Evolutionary conservation across 768 basidiomycete species (phyloP), one percentile per base, ranked within the genome.

Genomic region (Pulveroboletus sp.): DNA sequence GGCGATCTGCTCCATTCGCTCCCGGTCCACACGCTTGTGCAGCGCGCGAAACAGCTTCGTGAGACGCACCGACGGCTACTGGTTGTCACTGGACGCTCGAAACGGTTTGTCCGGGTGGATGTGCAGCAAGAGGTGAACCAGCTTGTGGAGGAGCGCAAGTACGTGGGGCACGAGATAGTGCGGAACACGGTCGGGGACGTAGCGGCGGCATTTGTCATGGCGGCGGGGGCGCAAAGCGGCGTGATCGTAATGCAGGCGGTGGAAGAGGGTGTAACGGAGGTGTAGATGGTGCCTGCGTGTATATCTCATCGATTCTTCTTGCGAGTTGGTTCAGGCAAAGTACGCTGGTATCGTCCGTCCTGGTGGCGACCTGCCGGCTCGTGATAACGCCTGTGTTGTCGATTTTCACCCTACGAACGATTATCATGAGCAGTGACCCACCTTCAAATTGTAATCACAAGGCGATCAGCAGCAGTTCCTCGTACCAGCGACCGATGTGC

Each of bases 171-270:
- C 2, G 65, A 69, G 12, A 39, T 57, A 47, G 80, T 93, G 51
- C 74, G 77, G 64, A 86, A 87, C 71, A 92, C 93, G 18, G 74
- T 95, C 24, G 94, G 94, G 3, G 89, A 94, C 64, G 84, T 89
- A 15, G 89, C 82, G 3, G 79, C 85, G 36, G 84, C 84, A 39
- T 80, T 94, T 63, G 80, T 93, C 11, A 71, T 84, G 3, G 73
- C 81, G 5, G 72, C 81, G 6, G 79, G 78, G 1, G 71, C 74
- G 44, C 78, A 77, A 32, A 72, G 75, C 38, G 86, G 81, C 17
- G 58, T 89, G 36, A 70, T 89, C 32, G 86, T 91, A 1, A 61
- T 91, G 31, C 89, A 90, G 70, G 80, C 83, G 40, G 70, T 74
- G 60, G 61, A 64, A 62, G 69, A 47, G 9, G 26, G 40, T 24